phyloP scores from a whole-genome alignment of 306 rosid genomes.

The Bauhinia variegata region DNA sequence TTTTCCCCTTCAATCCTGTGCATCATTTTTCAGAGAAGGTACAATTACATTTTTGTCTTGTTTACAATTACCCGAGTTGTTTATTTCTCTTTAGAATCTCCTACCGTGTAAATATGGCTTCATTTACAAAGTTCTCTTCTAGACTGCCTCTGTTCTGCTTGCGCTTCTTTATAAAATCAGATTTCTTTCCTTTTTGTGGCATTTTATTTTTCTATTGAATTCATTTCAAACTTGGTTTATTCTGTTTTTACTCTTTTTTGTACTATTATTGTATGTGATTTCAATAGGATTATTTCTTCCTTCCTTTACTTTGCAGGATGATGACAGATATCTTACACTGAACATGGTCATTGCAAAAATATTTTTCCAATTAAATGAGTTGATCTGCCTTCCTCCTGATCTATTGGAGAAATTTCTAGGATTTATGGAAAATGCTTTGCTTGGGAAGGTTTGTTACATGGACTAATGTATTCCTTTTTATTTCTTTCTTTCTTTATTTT shows the following conservation, averaged over 20 bases:
- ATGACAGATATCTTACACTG: constrained; percentile 61
- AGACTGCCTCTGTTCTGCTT: too few relatives aligned
- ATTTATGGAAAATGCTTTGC: constrained; percentile 72
- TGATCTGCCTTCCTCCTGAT: constrained; percentile 55
- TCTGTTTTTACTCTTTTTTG: too few relatives aligned
- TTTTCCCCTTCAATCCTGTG: constrained; percentile 64
- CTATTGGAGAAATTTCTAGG: constrained; percentile 65
- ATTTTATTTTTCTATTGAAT: too few relatives aligned
- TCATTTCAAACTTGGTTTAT: too few relatives aligned
- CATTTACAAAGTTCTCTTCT: not conserved
- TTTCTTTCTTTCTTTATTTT: too few relatives aligned
- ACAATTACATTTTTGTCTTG: not conserved
- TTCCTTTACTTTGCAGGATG: constrained; percentile 58
- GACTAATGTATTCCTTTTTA: constrained; percentile 12
- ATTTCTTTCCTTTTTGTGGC: too few relatives aligned
- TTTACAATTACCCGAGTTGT: too few relatives aligned
- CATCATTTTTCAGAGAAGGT: constrained; percentile 68
- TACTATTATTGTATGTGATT: not conserved
- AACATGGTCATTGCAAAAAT: constrained; percentile 64
- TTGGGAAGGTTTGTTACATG: constrained; percentile 67
- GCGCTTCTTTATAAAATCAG: too few relatives aligned
- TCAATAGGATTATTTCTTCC: constrained; percentile 26
- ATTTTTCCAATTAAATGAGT: constrained; percentile 67
- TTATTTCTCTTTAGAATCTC: constrained; percentile 4
- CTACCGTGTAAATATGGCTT: constrained; percentile 24